Percentiles rank a stretch among this genome's conserved stretches.
These are phyloP conservation scores for Ophiosphaerella herpotricha DNA, from an alignment of 2,329 filamentous ascomycete species.

Conservation along the genomic window DNA sequence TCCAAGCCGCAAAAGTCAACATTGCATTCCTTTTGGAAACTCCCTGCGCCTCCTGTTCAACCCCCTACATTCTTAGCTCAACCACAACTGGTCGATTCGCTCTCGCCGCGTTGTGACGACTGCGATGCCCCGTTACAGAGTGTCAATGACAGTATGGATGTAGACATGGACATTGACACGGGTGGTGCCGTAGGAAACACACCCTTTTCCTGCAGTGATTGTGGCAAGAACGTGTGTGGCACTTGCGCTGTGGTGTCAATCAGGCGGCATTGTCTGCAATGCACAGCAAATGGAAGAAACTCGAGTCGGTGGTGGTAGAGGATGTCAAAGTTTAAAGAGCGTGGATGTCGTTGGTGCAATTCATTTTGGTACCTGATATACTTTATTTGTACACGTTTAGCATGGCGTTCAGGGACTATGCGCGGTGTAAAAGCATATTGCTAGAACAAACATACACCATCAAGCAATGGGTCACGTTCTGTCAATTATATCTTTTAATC, in stretches of 20 bases:
- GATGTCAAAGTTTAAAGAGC: too few relatives aligned
- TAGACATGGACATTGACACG: constrained; percentile 46
- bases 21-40: constrained; percentile 54
- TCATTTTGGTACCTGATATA: too few relatives aligned
- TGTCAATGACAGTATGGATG: constrained; percentile 42
- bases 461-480: too few relatives aligned
- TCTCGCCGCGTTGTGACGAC: constrained; percentile 48
- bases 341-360: too few relatives aligned
- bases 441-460: too few relatives aligned
- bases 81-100: constrained; percentile 5
- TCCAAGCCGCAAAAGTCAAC: constrained; percentile 49
- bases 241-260: constrained; percentile 48
- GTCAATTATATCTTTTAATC: too few relatives aligned
- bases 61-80: constrained; percentile 20
- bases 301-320: constrained; percentile 13
- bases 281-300: constrained; percentile 35
- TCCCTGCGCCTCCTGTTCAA: constrained; percentile 41
- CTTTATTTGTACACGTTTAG: too few relatives aligned
- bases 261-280: constrained; percentile 48
- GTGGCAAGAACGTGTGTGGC: constrained; percentile 49
- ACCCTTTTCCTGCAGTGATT: constrained; percentile 45
- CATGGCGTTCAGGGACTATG: too few relatives aligned
- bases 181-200: constrained; percentile 23
- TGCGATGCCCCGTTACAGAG: constrained; percentile 46
- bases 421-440: too few relatives aligned